Base-by-base conservation (phyloP, 257 asterid genomes). In the Solanum chmielewskii region DNA sequence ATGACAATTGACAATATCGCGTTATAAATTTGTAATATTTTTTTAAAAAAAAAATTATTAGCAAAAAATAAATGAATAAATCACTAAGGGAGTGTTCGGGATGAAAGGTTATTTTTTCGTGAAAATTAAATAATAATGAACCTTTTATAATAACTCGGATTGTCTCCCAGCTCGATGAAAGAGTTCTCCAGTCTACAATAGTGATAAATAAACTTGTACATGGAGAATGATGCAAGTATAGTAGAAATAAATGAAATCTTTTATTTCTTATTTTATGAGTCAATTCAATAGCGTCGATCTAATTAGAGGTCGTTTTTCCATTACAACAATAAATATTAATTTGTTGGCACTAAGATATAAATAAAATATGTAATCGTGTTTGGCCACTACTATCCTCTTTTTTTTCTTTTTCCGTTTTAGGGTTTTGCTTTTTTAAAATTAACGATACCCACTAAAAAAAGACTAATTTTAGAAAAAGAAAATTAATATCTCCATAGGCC, bases 351-450 rank as follows among this genome's bases (percentile, higher is more conserved):
- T 11, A 11, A 39, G 5, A 37, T 73, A 73, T 18, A 37, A 41
- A 12, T 42, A 14, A 77, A 44, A 77, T 41, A 13, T 42, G 0
- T 42, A 25, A 42, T 78, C 66, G 66, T 78, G 84, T 78, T 27
- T 47, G 84, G 66, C 84, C 83, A 78, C 84, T 47, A 78, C 84
- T 15, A 4, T 13, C 25, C 60, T n/a, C 16, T 78, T n/a, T 42
- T 76, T 29, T 25, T 14, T n/a, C 3, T 75, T 76, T 78, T 78
- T 27, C 60, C 60, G 23, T n/a, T 41, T 76, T 42, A 16, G 59
- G 52, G 33, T 41, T 41, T 41, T 13, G 52, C 10, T 15, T 69
- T 41, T 25, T 45, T 8, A 27, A 27, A 44, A 45, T 27, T 27
- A 78, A 78, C 45, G 64, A 60, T 78, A 45, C 27, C 66, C 14